Percentiles rank a stretch among this genome's conserved stretches.
Evolutionary conservation across 2,329 filamentous ascomycete genomes (phyloP).

Genomic region (Neonectria ditissima): DNA sequence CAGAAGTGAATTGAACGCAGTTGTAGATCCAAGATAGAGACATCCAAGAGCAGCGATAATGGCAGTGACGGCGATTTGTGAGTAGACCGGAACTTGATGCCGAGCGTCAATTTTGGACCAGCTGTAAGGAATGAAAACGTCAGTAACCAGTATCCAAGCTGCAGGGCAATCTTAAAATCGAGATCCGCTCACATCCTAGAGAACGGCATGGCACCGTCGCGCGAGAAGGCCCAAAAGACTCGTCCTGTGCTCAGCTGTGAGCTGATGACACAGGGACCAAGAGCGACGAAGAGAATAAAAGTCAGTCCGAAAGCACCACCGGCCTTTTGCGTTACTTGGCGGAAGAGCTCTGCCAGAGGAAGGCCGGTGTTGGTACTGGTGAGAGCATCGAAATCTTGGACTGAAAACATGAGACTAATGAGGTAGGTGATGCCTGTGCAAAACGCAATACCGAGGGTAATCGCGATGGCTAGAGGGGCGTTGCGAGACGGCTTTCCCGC

Average conservation of each 20-base stretch:
- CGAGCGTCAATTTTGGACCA: constrained; percentile 53
- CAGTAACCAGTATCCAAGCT: background rate
- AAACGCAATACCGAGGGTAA: constrained; percentile 63
- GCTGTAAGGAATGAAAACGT: constrained; percentile 8
- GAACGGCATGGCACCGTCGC: constrained; percentile 56
- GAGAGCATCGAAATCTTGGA: constrained; percentile 60
- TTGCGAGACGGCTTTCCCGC: constrained; percentile 49
- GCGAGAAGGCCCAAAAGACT: constrained; percentile 57
- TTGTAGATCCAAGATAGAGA: constrained; percentile 57
- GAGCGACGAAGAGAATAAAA: constrained; percentile 56
- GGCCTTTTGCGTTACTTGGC: constrained; percentile 54
- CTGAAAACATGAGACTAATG: constrained; percentile 63
- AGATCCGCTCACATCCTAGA: constrained; percentile 41
- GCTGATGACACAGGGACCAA: constrained; percentile 55
- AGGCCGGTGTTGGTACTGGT: constrained; percentile 56
- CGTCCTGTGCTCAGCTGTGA: constrained; percentile 51
- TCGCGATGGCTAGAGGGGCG: constrained; percentile 53
- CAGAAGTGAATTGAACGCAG: constrained; percentile 58
- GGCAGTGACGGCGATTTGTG: constrained; percentile 49
- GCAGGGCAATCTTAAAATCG: background rate
- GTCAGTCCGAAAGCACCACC: constrained; percentile 57
- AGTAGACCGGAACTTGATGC: constrained; percentile 53
- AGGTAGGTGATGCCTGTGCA: constrained; percentile 62
- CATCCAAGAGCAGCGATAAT: constrained; percentile 55
- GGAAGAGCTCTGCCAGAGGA: constrained; percentile 60